phyloP scores from a whole-genome alignment of 768 basidiomycete genomes.

The Suillus variegatus region DNA sequence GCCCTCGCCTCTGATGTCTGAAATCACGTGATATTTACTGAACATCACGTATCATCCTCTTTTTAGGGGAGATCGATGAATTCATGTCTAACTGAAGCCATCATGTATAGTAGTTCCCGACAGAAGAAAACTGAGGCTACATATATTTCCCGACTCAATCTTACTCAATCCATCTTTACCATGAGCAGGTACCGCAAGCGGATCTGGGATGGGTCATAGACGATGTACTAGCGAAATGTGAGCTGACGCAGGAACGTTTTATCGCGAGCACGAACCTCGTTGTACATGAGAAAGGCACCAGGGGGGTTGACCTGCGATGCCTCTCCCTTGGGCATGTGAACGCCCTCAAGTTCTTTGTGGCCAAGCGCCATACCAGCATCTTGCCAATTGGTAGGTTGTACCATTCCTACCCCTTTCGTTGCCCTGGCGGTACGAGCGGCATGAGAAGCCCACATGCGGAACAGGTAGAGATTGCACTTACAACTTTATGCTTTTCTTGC shows the following conservation, averaged over 20 bases:
- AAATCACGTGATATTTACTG: not conserved
- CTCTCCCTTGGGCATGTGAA: conserved; percentile 60
- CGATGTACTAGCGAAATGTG: conserved; percentile 49
- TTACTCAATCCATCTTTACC: conserved; percentile 44
- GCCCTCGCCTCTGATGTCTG: not conserved
- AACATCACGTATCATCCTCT: not conserved
- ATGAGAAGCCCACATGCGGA: not conserved
- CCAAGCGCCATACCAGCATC: conserved; percentile 54
- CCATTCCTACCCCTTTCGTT: conserved; percentile 56
- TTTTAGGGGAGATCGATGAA: not conserved
- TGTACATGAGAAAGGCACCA: conserved; percentile 46
- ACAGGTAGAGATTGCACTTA: conserved; percentile 24
- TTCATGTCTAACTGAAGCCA: not conserved
- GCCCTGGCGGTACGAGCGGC: conserved; percentile 33
- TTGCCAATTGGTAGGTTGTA: conserved; percentile 57
- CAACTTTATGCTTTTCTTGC: conserved; percentile 42
- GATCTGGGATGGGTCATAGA: conserved; percentile 59
- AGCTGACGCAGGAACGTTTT: not conserved
- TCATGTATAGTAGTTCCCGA: not conserved
- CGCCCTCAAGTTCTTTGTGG: conserved; percentile 51
- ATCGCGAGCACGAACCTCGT: conserved; percentile 45
- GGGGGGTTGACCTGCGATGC: conserved; percentile 33
- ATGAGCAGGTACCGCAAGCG: conserved; percentile 57
- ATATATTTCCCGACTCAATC: not conserved
- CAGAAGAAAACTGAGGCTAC: not conserved